Base-by-base conservation (phyloP, 352 stramenopile genomes). In the Globisporangium lucens region DNA sequence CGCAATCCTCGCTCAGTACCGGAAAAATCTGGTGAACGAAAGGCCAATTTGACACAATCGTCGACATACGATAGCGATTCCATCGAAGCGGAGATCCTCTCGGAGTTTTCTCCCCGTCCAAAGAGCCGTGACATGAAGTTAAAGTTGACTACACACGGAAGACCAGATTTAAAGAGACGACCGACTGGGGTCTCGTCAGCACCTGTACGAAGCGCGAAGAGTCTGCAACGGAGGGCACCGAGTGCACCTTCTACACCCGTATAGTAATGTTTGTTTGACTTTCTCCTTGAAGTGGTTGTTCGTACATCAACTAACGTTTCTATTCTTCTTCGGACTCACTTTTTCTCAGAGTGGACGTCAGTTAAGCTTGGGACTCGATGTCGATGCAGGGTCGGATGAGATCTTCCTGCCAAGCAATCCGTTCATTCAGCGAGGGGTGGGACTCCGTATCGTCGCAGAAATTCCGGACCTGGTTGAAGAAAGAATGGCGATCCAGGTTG, bases 61-160 rank as follows among this genome's bases (percentile, higher is more conserved):
- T 20, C 38, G 7, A 27, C 29, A 20, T 35, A 64, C 36, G 41
- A 55, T 41, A 68, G 66, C 49, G 41, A 80, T 33, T 73, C 70
- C 1, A 78, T 83, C 6, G 78, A 87, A 60, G 56, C 53, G 3
- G 75, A 84, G 36, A 81, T 81, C 38, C 29, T 79, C 22, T 73
- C 73, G 0, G 60, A 61, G 6, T 66, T 80, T 8, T 74, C 72
- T 24, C 46, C 51, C 4, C 47, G 65, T 0, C 60, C 67, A 22
- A 24, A 41, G 22, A 43, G 36, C 24, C 9, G 6, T 17, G 24
- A 36, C 17, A 24, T 20, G 8, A 53, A 36, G 20, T 29, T 13
- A n/a, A n/a, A 35, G 35, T 36, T 33, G 38, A 8, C 8, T 1
- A 33, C n/a, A 35, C 20, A 29, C 5, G 41, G 41, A 9, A 66